phyloP scores from a whole-genome alignment of 2,329 filamentous ascomycete species.

The Ophiocordyceps camponoti-saundersi region DNA sequence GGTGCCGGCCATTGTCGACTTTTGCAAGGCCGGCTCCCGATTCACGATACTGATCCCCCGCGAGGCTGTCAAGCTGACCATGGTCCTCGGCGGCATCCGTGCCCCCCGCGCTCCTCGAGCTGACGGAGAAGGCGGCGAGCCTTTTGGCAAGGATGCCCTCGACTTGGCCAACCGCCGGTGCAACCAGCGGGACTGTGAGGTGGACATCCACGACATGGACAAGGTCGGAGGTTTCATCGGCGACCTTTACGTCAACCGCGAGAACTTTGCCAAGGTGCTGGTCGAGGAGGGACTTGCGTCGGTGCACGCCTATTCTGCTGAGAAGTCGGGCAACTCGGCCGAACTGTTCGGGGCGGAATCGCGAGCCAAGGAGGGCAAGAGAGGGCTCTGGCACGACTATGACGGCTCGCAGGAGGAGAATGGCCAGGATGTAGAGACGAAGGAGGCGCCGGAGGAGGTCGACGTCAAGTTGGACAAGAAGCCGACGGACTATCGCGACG shows the following conservation, averaged over 20 bases:
- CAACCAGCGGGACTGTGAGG: constrained; percentile 89
- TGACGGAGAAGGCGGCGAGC: constrained; percentile 66
- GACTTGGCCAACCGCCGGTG: constrained; percentile 79
- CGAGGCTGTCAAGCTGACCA: constrained; percentile 85
- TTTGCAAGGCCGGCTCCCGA: constrained; percentile 89
- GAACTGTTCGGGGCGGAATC: constrained; percentile 81
- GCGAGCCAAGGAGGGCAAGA: constrained; percentile 74
- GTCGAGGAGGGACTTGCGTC: constrained; percentile 87
- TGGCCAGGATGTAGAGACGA: constrained; percentile 31
- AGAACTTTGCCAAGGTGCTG: constrained; percentile 86
- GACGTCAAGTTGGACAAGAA: constrained; percentile 47
- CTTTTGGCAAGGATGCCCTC: constrained; percentile 86
- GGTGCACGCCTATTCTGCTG: constrained; percentile 87
- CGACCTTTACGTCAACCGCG: constrained; percentile 79
- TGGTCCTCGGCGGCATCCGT: constrained; percentile 85
- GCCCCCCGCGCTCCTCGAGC: constrained; percentile 70
- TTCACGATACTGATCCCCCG: constrained; percentile 86
- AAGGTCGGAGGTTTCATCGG: constrained; percentile 97
- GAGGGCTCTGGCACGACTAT: constrained; percentile 87
- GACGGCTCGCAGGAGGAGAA: constrained; percentile 72
- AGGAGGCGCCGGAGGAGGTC: constrained; percentile 29
- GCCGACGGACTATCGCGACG: constrained; percentile 72
- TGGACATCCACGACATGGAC: constrained; percentile 88
- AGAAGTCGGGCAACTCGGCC: constrained; percentile 77
- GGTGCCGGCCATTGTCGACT: constrained; percentile 86